A percentile compares a stretch with the other conserved stretches of the same genome.
These are phyloP conservation scores for Colletotrichum liaoningense DNA, from an alignment of 2,329 filamentous ascomycete genomes.

Conservation along the genomic window DNA sequence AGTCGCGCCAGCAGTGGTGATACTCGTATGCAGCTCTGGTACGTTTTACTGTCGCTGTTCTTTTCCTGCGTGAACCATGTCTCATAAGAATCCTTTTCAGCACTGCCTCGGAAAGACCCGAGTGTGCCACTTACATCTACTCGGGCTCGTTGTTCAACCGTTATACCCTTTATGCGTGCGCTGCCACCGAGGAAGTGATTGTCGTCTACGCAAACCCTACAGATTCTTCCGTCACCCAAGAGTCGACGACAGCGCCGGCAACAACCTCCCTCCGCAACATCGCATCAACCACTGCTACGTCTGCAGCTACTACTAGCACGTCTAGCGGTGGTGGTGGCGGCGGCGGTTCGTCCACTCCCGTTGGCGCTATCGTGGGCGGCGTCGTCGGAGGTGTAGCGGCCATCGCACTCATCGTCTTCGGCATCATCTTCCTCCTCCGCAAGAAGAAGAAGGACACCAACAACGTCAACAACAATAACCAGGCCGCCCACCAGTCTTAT, in stretches of 20 bases:
- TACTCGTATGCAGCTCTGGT: constrained; percentile 46
- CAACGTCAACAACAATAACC: constrained; percentile 14
- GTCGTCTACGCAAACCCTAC: constrained; percentile 38
- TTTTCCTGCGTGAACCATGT: neutral
- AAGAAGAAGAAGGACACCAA: constrained; percentile 37
- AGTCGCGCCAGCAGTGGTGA: constrained; percentile 38
- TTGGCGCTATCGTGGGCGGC: constrained; percentile 52
- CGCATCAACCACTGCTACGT: neutral
- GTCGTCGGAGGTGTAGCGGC: constrained; percentile 50
- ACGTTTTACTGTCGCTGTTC: constrained; percentile 15
- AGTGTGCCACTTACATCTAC: constrained; percentile 47
- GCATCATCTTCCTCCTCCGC: constrained; percentile 44
- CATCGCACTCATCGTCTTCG: constrained; percentile 43
- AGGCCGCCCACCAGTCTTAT: constrained; percentile 1
- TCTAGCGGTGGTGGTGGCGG: constrained; percentile 51
- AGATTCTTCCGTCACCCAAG: constrained; percentile 19
- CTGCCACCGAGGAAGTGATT: constrained; percentile 37
- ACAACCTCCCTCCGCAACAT: neutral
- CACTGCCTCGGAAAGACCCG: constrained; percentile 37
- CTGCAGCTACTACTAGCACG: constrained; percentile 38
- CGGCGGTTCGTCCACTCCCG: constrained; percentile 42
- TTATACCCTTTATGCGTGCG: constrained; percentile 47
- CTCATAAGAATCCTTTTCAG: constrained; percentile 27
- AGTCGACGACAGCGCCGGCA: neutral
- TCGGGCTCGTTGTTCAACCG: constrained; percentile 32